A percentile compares a stretch with the other conserved stretches of the same genome.
These are phyloP conservation scores for Geoglossum cookeanum DNA, from an alignment of 2,329 filamentous ascomycete species.

Conservation along the genomic window DNA sequence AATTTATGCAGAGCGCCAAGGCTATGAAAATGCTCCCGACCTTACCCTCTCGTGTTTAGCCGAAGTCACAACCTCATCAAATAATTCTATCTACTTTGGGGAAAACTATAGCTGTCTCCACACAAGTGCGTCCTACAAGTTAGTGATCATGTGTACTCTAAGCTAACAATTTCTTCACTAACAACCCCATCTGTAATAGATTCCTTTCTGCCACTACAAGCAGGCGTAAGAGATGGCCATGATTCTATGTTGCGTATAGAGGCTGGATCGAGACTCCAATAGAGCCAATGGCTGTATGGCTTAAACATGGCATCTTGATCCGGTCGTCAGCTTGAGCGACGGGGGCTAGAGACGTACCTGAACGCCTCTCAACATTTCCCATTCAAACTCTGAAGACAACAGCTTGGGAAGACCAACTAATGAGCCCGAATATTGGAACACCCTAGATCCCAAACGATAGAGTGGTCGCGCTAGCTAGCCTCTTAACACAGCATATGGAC, in stretches of 20 bases:
- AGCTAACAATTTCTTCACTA: background rate
- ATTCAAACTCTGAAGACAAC: background rate
- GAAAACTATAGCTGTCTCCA: background rate
- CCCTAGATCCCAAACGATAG: background rate
- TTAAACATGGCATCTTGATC: background rate
- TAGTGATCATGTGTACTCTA: background rate
- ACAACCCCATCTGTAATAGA: background rate
- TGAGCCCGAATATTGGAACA: background rate
- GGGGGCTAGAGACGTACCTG: background rate
- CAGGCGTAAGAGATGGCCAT: background rate
- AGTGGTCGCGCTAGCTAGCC: background rate
- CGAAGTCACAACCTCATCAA: conserved; percentile 4
- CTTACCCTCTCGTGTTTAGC: too few relatives aligned
- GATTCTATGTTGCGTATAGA: background rate
- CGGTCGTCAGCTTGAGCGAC: background rate
- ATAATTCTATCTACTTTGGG: background rate
- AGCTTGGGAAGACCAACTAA: background rate
- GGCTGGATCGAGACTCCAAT: too few relatives aligned
- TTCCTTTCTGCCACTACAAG: background rate
- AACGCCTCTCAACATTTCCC: background rate
- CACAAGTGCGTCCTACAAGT: background rate
- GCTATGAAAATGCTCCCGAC: too few relatives aligned
- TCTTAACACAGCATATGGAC: background rate
- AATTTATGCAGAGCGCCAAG: too few relatives aligned
- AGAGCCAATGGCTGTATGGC: too few relatives aligned